A percentile compares a stretch with the other conserved stretches of the same genome.
Evolutionary conservation across 192 early-diverging fungal genomes (phyloP).

Genomic region (Hyaloraphidium curvatum): DNA sequence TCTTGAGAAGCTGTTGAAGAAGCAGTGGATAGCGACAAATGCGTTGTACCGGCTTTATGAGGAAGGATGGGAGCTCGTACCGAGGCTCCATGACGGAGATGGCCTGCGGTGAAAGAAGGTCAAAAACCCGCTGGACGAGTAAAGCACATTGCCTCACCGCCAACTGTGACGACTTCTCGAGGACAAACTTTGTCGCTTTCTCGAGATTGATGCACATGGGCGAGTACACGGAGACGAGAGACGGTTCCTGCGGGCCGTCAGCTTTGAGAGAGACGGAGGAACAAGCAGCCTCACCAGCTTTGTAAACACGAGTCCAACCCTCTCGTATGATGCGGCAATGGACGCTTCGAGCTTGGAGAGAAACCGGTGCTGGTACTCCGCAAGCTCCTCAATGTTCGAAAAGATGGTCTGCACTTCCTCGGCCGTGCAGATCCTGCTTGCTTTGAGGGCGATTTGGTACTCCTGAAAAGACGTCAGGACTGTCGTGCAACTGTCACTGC

Average conservation of each 20-base stretch:
- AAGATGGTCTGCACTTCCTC: no score
- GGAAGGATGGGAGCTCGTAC: constrained; percentile 69
- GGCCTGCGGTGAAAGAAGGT: no score
- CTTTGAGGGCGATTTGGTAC: no score
- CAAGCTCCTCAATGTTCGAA: constrained; percentile 77
- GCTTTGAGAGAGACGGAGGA: background rate
- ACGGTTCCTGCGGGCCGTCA: constrained; percentile 23
- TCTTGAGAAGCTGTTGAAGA: constrained; percentile 28
- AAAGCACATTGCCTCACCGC: no score
- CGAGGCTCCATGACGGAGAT: constrained; percentile 71
- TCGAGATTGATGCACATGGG: constrained; percentile 86
- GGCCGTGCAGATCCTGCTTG: no score
- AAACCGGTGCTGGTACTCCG: constrained; percentile 92
- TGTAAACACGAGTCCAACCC: constrained; percentile 73
- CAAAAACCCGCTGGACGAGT: no score
- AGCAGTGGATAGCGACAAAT: no score
- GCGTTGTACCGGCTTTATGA: constrained; percentile 98
- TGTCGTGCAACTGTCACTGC: no score
- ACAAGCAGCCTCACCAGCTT: constrained; percentile 27
- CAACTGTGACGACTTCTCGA: constrained; percentile 40
- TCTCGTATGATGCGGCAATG: constrained; percentile 59
- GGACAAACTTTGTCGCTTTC: constrained; percentile 46
- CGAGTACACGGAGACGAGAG: constrained; percentile 57
- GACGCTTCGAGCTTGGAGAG: constrained; percentile 69
- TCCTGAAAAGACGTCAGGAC: no score